Base-by-base conservation (phyloP, 129 eudicot species). In the Lactuca saligna region DNA sequence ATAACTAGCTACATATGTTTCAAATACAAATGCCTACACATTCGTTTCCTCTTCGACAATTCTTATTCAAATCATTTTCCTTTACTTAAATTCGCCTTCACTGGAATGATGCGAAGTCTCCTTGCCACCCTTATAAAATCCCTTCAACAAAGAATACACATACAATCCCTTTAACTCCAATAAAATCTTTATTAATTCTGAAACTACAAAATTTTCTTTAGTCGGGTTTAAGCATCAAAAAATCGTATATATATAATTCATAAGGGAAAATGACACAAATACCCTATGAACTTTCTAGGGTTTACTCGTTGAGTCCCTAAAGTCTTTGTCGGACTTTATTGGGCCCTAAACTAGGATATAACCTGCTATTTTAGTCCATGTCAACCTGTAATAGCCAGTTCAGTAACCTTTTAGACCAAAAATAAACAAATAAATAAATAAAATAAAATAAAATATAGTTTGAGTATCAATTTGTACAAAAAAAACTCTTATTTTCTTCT, bases 41-140 rank as follows among this genome's bases (percentile, higher is more conserved):
- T 59, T 29, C 53, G 20, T 66, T 58, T 9, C 72, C n/a, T 66
- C 60, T 25, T 4, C n/a, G 25, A 7, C 15, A 64, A 54, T 53
- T 69, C 11, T 39, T 33, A 10, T 57, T 57, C 8, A 5, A 49
- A 33, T 20, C 71, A 65, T 58, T 81, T 85, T 74, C 82, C 86
- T 82, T 80, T 88, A 66, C 82, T 82, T 46, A 88, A 78, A 63
- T 80, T 88, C 15, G 79, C 74, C 80, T 86, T 91, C 61, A 70
- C 87, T 4, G 97, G 96, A 61, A 91, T 29, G 56, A 91, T 80
- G 46, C 97, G 86, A 49, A 91, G 86, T 74, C 97, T 88, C 82
- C 85, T 88, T 3, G 97, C 97, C 71, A 91, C 92, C 81, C 91
- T 80, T 8, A 85, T 84, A 66, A 91, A 91, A 84, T 91, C 97